Evolutionary conservation across 2,329 filamentous ascomycete species (phyloP), one percentile per base, ranked within the genome.

Genomic region (Cladosporium austrohemisphaericum): DNA sequence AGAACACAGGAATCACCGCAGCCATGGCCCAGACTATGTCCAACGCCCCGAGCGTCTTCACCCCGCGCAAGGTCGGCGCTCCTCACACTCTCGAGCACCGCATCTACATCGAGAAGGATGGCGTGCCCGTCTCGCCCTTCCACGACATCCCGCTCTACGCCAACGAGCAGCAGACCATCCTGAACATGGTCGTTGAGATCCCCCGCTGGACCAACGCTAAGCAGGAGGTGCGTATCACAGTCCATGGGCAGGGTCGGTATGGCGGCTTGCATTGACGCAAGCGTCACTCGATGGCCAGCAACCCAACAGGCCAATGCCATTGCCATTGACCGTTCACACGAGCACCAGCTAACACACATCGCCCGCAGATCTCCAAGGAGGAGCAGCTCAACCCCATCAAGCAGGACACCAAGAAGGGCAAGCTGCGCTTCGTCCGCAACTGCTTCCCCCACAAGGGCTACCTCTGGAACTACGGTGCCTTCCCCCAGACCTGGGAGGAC

Each of bases 371-470:
- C 79, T 95, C 87, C 79, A 97, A 97, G 81, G 91, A 97, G 69
- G 93, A 98, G 75, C 81, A 87, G 68, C 85, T 97, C 71, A 97
- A 96, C 81, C 92, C 92, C 70, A 95, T 96, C 80, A 96, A 96
- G 85, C 93, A 98, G 80, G 93, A 98, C 73, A 83, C 84, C 74
- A 97, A 98, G 87, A 97, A 98, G 83, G 93, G 92, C 82, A 97
- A 96, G 83, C 90, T 97, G 66, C 88, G 93, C 68, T 98, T 86
- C 72, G 93, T 98, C 71, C 90, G 93, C 77, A 98, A 98, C 86
- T 98, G 93, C 85, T 98, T 98, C 83, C 93, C 93, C 65, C 93
- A 98, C 86, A 97, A 98, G 84, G 93, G 93, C 61, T 98, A 98
- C 76, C 88, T 98, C 65, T 98, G 93, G 93, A 98, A 98, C 84